Conservation (phyloP, 75 land plant genomes). For the Chamaecyparis obtusa region DNA sequence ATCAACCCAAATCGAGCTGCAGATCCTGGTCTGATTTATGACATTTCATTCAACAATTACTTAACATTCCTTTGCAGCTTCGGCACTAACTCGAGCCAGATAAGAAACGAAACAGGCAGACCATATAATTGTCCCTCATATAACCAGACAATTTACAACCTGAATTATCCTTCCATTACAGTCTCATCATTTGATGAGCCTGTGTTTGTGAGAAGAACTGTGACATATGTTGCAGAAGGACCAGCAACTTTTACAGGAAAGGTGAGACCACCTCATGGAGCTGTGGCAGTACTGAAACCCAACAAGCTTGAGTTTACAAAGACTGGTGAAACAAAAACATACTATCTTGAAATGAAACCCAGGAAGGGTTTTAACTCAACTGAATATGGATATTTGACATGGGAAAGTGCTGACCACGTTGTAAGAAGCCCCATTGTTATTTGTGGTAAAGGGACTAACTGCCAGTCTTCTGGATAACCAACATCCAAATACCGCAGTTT, state of each 20-base stretch:
- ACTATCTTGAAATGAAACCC: conserved; percentile 13
- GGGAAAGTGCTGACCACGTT: conserved; percentile 29
- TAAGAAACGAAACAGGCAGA: conserved; percentile 14
- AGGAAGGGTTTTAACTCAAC: background rate
- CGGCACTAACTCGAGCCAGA: background rate
- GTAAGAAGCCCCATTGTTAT: conserved; percentile 38
- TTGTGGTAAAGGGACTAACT: background rate
- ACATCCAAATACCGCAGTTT: background rate
- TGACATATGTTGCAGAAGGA: conserved; percentile 33
- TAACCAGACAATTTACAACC: conserved; percentile 6
- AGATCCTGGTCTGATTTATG: conserved; percentile 46
- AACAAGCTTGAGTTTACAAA: conserved; percentile 13
- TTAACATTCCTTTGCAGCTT: background rate
- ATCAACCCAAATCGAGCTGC: conserved; percentile 29
- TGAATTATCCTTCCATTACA: conserved; percentile 49
- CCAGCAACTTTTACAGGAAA: conserved; percentile 17
- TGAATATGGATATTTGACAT: conserved; percentile 28
- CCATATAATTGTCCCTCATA: background rate
- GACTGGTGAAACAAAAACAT: conserved; percentile 16
- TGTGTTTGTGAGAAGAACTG: conserved; percentile 19
- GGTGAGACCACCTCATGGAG: conserved; percentile 16
- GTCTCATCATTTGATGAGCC: conserved; percentile 20
- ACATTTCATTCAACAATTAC: background rate
- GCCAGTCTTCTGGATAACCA: background rate
- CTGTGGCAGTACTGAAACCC: conserved; percentile 19